A percentile compares a stretch with the other conserved stretches of the same genome.
These are phyloP conservation scores for Sporisorium exsertum DNA, from an alignment of 1,284 basidiomycete species.

Conservation along the genomic window DNA sequence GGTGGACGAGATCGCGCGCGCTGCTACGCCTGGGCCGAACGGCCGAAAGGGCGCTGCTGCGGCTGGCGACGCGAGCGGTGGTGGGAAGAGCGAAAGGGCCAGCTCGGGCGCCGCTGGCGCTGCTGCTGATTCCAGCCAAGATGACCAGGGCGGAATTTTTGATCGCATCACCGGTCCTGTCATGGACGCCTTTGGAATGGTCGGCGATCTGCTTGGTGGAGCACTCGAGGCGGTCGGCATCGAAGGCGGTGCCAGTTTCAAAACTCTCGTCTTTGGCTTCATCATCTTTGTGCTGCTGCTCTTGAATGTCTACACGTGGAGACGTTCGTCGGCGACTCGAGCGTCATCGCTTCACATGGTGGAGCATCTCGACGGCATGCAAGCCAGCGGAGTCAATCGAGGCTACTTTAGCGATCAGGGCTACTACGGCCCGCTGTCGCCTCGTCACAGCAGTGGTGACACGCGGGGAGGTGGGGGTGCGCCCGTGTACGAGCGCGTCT, in stretches of 20 bases:
- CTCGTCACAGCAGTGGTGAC: constrained; percentile 1
- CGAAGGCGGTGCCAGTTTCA: constrained; percentile 33
- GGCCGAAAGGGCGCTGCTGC: constrained; percentile 22
- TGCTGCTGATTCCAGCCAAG: neutral
- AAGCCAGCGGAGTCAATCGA: constrained; percentile 29
- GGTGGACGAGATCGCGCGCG: constrained; percentile 53
- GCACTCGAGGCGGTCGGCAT: constrained; percentile 41
- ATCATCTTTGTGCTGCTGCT: constrained; percentile 68
- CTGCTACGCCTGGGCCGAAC: constrained; percentile 47
- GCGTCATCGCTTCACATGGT: constrained; percentile 15
- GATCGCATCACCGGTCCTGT: constrained; percentile 15
- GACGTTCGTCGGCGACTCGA: constrained; percentile 5
- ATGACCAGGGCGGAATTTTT: constrained; percentile 14
- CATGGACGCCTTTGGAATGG: constrained; percentile 39
- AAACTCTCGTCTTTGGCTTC: constrained; percentile 53
- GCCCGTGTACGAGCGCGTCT: constrained; percentile 28
- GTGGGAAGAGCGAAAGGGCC: neutral
- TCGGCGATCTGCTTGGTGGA: constrained; percentile 45
- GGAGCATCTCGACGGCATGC: constrained; percentile 25
- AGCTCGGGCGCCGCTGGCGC: constrained; percentile 6
- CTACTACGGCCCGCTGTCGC: constrained; percentile 33
- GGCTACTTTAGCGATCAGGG: constrained; percentile 40
- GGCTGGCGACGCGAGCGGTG: constrained; percentile 18
- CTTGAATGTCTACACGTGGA: constrained; percentile 64
- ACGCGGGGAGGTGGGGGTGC: neutral